phyloP scores from a whole-genome alignment of 2,329 filamentous ascomycete species.

The Hymenoscyphus scutula region DNA sequence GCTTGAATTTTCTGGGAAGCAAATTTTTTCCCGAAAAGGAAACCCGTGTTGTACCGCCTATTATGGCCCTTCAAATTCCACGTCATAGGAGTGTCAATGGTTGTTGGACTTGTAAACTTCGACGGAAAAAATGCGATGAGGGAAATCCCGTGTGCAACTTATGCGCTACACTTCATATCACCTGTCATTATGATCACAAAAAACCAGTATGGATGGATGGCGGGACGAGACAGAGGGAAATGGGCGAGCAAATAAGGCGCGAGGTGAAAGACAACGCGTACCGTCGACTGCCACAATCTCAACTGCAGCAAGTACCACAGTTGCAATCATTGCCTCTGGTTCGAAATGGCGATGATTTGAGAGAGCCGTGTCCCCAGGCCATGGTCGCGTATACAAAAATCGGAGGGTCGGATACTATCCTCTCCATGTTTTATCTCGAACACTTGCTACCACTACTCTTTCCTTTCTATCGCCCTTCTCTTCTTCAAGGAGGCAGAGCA shows the following conservation, averaged over 20 bases:
- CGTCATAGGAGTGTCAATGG: too few species aligned
- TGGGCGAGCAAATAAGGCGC: conserved; percentile 52
- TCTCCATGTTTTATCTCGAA: conserved; percentile 60
- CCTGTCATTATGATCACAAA: conserved; percentile 50
- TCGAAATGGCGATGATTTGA: conserved; percentile 6
- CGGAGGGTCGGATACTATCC: conserved; percentile 22
- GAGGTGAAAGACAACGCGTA: conserved; percentile 55
- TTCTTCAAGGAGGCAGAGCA: conserved; percentile 55
- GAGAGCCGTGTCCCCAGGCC: conserved; percentile 13
- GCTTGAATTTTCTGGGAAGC: too few species aligned
- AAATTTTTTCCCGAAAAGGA: too few species aligned
- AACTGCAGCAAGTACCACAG: too few species aligned
- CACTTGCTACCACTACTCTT: conserved; percentile 61
- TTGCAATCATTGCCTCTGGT: too few species aligned
- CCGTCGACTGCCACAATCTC: conserved; percentile 40
- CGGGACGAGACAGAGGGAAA: conserved; percentile 43
- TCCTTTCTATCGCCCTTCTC: conserved; percentile 52
- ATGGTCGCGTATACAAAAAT: conserved; percentile 11
- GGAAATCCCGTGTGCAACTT: too few species aligned
- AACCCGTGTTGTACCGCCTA: too few species aligned
- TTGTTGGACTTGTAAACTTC: too few species aligned
- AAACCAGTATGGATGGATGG: conserved; percentile 34
- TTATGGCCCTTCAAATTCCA: too few species aligned
- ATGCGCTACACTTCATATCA: conserved; percentile 39
- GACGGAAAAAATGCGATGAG: too few species aligned